Evolutionary conservation across 495 filamentous ascomycete species (phyloP).

Genomic region (Pyronema domesticum): DNA sequence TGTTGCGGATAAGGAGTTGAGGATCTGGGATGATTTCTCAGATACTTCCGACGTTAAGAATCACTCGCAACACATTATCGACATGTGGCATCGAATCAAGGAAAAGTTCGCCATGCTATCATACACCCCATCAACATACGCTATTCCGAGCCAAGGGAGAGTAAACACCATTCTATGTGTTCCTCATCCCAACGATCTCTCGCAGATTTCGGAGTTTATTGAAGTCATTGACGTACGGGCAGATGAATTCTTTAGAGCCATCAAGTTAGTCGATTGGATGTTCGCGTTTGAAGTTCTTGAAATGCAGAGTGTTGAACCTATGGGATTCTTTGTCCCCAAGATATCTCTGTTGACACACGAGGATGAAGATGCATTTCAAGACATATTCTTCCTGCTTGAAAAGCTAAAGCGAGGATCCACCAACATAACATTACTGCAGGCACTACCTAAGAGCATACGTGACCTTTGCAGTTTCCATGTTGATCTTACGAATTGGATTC

Average conservation of each 20-base stretch:
- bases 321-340: slow-evolving; percentile 25
- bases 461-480: slow-evolving; percentile 22
- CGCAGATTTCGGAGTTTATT: slow-evolving; percentile 21
- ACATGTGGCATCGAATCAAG: slow-evolving; percentile 21
- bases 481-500: slow-evolving; percentile 22
- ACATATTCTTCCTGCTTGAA: slow-evolving; percentile 23
- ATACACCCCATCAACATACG: slow-evolving; percentile 20
- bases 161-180: slow-evolving; percentile 6
- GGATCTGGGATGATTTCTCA: slow-evolving; percentile 15
- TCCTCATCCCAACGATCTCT: slow-evolving; percentile 10
- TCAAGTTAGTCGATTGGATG: slow-evolving; percentile 26
- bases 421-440: slow-evolving; percentile 16
- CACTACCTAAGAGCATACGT: slow-evolving; percentile 21
- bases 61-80: slow-evolving; percentile 22
- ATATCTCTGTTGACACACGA: slow-evolving; percentile 21
- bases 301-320: slow-evolving; percentile 23
- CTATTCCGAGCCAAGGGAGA: background rate
- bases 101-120: slow-evolving; percentile 19
- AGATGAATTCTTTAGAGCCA: slow-evolving; percentile 16
- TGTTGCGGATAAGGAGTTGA: slow-evolving; percentile 20
- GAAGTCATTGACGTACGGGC: slow-evolving; percentile 18
- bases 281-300: slow-evolving; percentile 26
- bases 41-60: slow-evolving; percentile 16
- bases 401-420: slow-evolving; percentile 21
- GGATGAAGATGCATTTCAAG: slow-evolving; percentile 24